Evolutionary conservation across 2,329 filamentous ascomycete species (phyloP).

Genomic region (Tolypocladium pustulatum): DNA sequence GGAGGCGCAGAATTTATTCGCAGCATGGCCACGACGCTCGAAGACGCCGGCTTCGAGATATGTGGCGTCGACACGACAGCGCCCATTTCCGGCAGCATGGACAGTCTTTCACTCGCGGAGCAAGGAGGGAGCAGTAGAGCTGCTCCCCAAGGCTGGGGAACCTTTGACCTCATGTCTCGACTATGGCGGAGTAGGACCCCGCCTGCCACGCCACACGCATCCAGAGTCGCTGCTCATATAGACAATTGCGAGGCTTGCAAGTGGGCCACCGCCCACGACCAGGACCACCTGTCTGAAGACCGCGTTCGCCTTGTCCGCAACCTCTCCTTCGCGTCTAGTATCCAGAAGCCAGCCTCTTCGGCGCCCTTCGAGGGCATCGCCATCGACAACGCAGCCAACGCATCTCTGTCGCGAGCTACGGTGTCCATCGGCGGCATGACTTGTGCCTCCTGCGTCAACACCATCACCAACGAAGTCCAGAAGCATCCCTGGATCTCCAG

Average conservation of each 20-base stretch:
- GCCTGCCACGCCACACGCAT: constrained; percentile 10
- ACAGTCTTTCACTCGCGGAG: constrained; percentile 11
- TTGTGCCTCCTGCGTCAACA: constrained; percentile 57
- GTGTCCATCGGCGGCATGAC: constrained; percentile 65
- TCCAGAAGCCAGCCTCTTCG: constrained; percentile 4
- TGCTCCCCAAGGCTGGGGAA: constrained; percentile 7
- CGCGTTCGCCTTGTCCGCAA: not conserved
- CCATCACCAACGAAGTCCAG: constrained; percentile 48
- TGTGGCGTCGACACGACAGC: constrained; percentile 33
- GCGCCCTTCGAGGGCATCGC: constrained; percentile 14
- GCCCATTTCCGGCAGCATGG: constrained; percentile 17
- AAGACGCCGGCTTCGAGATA: constrained; percentile 49
- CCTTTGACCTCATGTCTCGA: constrained; percentile 20
- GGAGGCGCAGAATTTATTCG: constrained; percentile 30
- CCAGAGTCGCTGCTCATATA: constrained; percentile 20
- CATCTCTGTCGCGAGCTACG: constrained; percentile 33
- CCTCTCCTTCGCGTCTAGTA: constrained; percentile 2
- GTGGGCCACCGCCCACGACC: constrained; percentile 7
- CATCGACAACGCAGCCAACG: constrained; percentile 5
- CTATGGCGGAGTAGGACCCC: constrained; percentile 17
- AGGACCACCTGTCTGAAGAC: constrained; percentile 3
- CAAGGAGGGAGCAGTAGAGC: constrained; percentile 12
- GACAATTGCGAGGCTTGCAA: constrained; percentile 27
- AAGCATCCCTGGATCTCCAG: constrained; percentile 46
- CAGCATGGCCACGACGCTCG: constrained; percentile 34